phyloP scores from a whole-genome alignment of 768 basidiomycete species.

The Cyclocybe cylindracea region DNA sequence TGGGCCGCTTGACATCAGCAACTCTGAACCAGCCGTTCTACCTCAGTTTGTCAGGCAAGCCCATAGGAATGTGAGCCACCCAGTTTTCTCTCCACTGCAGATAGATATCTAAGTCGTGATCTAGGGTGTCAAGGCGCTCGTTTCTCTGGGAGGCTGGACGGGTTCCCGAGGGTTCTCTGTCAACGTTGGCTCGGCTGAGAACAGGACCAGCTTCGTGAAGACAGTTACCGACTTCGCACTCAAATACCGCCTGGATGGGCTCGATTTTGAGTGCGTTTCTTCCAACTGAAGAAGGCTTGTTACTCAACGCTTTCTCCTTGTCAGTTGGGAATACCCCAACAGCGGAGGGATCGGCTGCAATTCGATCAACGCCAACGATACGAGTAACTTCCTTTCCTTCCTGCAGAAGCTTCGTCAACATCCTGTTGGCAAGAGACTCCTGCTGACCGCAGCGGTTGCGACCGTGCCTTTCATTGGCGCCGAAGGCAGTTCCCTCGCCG shows the following conservation, averaged over 20 bases:
- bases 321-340: conserved; percentile 88
- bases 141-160: conserved; percentile 73
- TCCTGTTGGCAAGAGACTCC: conserved; percentile 53
- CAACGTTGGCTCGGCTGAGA: conserved; percentile 55
- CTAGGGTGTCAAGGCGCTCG: conserved; percentile 57
- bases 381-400: conserved; percentile 78
- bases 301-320: neutral
- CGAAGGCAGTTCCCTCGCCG: conserved; percentile 55
- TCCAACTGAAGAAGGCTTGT: neutral
- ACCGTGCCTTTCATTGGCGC: conserved; percentile 41
- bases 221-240: conserved; percentile 52
- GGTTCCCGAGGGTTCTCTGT: conserved; percentile 66
- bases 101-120: neutral
- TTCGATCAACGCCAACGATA: conserved; percentile 57
- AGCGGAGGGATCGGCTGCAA: conserved; percentile 75
- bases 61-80: conserved; percentile 38
- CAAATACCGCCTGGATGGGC: conserved; percentile 58
- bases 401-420: conserved; percentile 68
- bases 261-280: conserved; percentile 51
- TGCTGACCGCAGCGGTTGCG: conserved; percentile 52
- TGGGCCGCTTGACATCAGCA: conserved; percentile 41
- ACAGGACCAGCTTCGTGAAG: conserved; percentile 65
- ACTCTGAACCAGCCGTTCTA: conserved; percentile 50
- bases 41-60: conserved; percentile 57
- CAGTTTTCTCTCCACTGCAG: neutral